These are phyloP conservation scores for Clarireedia hainanense DNA, from an alignment of 2,329 filamentous ascomycete species.

Conservation along the genomic window DNA sequence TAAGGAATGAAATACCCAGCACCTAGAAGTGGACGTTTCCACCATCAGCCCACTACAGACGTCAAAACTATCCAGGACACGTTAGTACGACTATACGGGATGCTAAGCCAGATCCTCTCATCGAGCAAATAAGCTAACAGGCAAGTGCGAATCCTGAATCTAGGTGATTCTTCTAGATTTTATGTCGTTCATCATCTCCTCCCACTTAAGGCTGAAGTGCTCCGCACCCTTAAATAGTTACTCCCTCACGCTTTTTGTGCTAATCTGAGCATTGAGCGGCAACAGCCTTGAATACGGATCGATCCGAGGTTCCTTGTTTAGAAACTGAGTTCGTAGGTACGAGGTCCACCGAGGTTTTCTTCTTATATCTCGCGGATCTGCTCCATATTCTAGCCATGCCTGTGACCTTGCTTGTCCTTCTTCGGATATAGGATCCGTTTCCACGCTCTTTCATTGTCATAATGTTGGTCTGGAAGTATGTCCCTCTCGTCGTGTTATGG, in stretches of 20 bases:
- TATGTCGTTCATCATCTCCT: too few species aligned
- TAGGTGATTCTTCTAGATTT: too few species aligned
- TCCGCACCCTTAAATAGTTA: background rate
- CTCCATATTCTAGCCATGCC: constrained; percentile 3
- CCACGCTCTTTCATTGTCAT: background rate
- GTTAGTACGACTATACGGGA: too few species aligned
- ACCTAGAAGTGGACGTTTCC: too few species aligned
- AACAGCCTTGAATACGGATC: background rate
- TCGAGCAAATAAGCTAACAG: too few species aligned
- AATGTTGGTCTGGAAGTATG: background rate
- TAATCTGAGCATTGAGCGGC: background rate
- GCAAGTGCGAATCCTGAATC: too few species aligned
- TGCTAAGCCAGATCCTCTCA: too few species aligned
- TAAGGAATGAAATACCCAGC: too few species aligned
- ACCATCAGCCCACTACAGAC: too few species aligned
- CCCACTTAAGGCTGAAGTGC: background rate
- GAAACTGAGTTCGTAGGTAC: background rate
- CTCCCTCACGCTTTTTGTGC: too few species aligned
- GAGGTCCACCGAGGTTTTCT: background rate
- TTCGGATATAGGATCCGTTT: background rate
- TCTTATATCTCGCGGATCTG: background rate
- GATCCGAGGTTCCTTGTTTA: background rate
- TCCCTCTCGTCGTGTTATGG: constrained; percentile 1
- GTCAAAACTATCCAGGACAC: too few species aligned
- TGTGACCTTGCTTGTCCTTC: background rate